Conservation (phyloP, 805 yeast genomes). For the Candida tibetensis region DNA sequence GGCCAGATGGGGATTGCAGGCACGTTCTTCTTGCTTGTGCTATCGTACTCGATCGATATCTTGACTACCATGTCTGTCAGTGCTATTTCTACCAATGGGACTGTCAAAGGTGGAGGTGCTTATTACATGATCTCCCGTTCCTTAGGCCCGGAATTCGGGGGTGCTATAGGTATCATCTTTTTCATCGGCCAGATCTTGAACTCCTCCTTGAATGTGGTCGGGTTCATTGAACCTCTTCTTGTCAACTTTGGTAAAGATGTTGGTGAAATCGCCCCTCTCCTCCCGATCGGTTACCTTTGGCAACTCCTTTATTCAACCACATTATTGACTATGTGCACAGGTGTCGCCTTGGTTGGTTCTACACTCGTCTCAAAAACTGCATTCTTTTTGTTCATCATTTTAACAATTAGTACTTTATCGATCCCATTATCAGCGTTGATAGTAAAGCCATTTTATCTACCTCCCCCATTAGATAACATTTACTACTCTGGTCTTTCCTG, state of each 20-base stretch:
- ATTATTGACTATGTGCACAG: slow-evolving; percentile 67
- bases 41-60: slow-evolving; percentile 78
- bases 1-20: slow-evolving; percentile 94
- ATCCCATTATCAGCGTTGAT: slow-evolving; percentile 76
- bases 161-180: slow-evolving; percentile 92
- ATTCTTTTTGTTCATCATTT: slow-evolving; percentile 61
- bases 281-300: slow-evolving; percentile 73
- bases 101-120: slow-evolving; percentile 97
- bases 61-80: slow-evolving; percentile 87
- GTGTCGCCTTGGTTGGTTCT: slow-evolving; percentile 78
- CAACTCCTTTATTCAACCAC: slow-evolving; percentile 69
- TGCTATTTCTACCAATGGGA: slow-evolving; percentile 96
- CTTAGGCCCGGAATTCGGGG: slow-evolving; percentile 97
- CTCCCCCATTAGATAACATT: slow-evolving; percentile 43
- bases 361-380: slow-evolving; percentile 81
- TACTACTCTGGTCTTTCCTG: slow-evolving; percentile 73
- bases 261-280: slow-evolving; percentile 53
- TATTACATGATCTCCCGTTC: slow-evolving; percentile 95
- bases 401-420: slow-evolving; percentile 70
- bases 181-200: slow-evolving; percentile 93
- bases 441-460: slow-evolving; percentile 54
- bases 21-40: slow-evolving; percentile 57
- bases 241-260: slow-evolving; percentile 65
- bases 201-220: slow-evolving; percentile 90
- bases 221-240: slow-evolving; percentile 86